These are phyloP conservation scores for Leccinum holopus DNA, from an alignment of 1,284 basidiomycete genomes.

Conservation along the genomic window DNA sequence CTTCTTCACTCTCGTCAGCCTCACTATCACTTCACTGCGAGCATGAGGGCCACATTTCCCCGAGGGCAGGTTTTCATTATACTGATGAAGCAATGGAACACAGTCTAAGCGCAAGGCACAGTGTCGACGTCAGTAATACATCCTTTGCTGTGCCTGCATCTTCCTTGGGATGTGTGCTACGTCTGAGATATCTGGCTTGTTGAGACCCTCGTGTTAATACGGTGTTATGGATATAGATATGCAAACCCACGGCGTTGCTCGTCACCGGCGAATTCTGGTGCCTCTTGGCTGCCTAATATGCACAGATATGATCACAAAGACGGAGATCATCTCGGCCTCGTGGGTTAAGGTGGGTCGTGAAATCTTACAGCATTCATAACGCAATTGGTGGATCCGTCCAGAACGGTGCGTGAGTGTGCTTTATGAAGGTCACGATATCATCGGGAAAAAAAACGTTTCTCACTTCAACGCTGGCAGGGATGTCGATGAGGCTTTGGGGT, in stretches of 20 bases:
- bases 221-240: constrained; percentile 15
- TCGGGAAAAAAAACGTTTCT: neutral
- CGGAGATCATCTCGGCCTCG: constrained; percentile 32
- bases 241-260: constrained; percentile 5
- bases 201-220: constrained; percentile 8
- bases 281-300: constrained; percentile 8
- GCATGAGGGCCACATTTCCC: constrained; percentile 14
- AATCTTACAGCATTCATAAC: constrained; percentile 21
- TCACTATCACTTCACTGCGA: constrained; percentile 9
- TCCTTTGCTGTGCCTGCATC: constrained; percentile 16
- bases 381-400: constrained; percentile 1
- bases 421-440: constrained; percentile 3
- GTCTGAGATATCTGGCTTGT: constrained; percentile 8
- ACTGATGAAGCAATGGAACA: constrained; percentile 31
- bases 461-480: neutral
- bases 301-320: constrained; percentile 17
- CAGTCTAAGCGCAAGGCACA: constrained; percentile 17
- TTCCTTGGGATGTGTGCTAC: constrained; percentile 13
- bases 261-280: constrained; percentile 10
- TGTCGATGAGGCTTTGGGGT: neutral
- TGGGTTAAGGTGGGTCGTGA: constrained; percentile 34
- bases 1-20: constrained; percentile 15
- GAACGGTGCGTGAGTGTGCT: neutral
- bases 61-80: constrained; percentile 30
- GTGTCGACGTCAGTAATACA: constrained; percentile 2